Base-by-base conservation (phyloP, 2,329 filamentous ascomycete genomes). In the Zymoseptoria crescenta region DNA sequence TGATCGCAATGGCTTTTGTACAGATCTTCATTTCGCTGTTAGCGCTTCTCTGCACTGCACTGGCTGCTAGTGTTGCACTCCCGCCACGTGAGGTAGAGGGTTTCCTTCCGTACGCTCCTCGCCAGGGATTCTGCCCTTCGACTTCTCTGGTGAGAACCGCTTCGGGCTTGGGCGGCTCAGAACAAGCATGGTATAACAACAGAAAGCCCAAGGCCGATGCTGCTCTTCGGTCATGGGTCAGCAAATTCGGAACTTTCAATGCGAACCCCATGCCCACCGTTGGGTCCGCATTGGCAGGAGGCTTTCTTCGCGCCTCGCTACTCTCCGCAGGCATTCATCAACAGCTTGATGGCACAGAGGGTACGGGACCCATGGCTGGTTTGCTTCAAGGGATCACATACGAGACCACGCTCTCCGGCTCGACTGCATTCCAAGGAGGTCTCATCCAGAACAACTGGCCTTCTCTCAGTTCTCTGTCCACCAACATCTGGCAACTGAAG, bases 321-420 rank as follows among this genome's bases (percentile, higher is more conserved):
- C 61, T 61, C 4, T 67, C 65, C 54, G 69, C 67, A 19, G 74
- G 74, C 49, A 71, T 77, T 1, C 63, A 77, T 29, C 71, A 77
- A 64, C 74, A 65, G 2, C 65, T 77, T 10, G 76, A 79, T 66
- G 61, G 49, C 7, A 69, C 75, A 55, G 75, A 78, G 54, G 73
- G 72, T 59, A 63, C 70, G 55, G 64, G 69, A 4, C 68, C 67
- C 27, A 73, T 74, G 8, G 73, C 68, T 30, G 76, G 76, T 7
- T 63, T 79, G 0, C 77, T 72, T 52, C 76, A 78, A 65, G 73
- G 70, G 4, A 48, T 77, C 10, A 76, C 75, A 2, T 78, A 79
- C 59, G 72, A 78, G 35, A 67, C 73, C 49, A 75, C n/a, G 1
- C 67, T 78, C 4, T 74, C 74, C 27, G 76, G 76, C 24, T 76